A percentile compares a stretch with the other conserved stretches of the same genome.
These are phyloP conservation scores for Ophiosphaerella korrae DNA, from an alignment of 2,329 filamentous ascomycete species.

Conservation along the genomic window DNA sequence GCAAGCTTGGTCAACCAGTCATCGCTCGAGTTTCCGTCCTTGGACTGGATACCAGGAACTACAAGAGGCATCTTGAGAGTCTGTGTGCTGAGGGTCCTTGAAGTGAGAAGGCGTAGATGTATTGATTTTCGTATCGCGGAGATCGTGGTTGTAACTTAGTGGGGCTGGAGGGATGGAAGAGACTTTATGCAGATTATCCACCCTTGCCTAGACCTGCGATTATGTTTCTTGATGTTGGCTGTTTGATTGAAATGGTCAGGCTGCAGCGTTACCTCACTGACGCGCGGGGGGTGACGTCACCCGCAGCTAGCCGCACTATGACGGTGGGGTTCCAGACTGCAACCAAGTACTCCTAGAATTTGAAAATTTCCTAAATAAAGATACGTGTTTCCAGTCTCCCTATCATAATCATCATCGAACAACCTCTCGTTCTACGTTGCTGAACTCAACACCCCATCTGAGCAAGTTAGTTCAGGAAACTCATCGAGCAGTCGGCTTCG, in stretches of 20 bases:
- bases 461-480: conserved; percentile 7
- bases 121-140: background rate
- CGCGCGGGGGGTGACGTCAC: conserved; percentile 26
- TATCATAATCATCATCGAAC: background rate
- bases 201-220: conserved; percentile 12
- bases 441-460: conserved; percentile 5
- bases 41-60: conserved; percentile 53
- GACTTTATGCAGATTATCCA: conserved; percentile 17
- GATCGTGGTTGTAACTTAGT: background rate
- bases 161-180: background rate
- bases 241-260: conserved; percentile 13
- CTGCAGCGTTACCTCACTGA: conserved; percentile 16
- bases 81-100: conserved; percentile 6
- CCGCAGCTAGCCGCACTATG: conserved; percentile 19
- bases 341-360: no score
- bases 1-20: conserved; percentile 56
- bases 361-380: no score
- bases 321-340: conserved; percentile 5
- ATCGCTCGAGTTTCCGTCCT: conserved; percentile 32
- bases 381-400: no score
- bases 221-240: conserved; percentile 20
- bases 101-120: conserved; percentile 1
- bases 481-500: conserved; percentile 2
- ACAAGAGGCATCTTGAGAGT: conserved; percentile 56
- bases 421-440: background rate